These are phyloP conservation scores for Hemerocallis citrina DNA, from an alignment of 106 monocot species.

Conservation along the genomic window DNA sequence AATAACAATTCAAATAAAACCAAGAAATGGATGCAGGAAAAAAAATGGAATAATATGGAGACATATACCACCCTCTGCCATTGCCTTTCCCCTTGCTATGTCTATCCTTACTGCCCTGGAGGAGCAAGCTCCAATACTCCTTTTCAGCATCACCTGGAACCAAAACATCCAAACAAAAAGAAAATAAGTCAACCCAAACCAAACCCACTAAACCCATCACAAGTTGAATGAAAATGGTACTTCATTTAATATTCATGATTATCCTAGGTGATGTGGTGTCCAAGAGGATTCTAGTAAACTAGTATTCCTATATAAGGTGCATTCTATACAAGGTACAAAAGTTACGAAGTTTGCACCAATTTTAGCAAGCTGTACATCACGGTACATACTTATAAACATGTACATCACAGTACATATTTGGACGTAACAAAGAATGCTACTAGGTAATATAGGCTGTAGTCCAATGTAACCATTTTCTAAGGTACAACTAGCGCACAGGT, in stretches of 20 bases:
- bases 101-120: conserved; percentile 17
- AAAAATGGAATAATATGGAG: not conserved
- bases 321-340: not conserved
- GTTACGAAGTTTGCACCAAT: not conserved
- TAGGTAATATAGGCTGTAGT: too few species aligned
- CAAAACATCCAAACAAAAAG: not conserved
- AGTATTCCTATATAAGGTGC: not conserved
- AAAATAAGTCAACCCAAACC: not conserved
- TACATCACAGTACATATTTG: too few species aligned
- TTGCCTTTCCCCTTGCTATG: not conserved
- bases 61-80: conserved; percentile 36
- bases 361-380: not conserved
- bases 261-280: not conserved
- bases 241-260: not conserved
- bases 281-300: not conserved
- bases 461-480: too few species aligned
- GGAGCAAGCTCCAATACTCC: conserved; percentile 51
- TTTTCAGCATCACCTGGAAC: conserved; percentile 55
- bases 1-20: too few species aligned
- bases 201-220: not conserved
- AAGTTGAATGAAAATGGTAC: not conserved
- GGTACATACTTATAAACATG: too few species aligned
- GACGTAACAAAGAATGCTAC: not conserved
- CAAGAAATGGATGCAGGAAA: not conserved
- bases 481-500: too few species aligned